A percentile compares a stretch with the other conserved stretches of the same genome.
phyloP scores from a whole-genome alignment of 768 basidiomycete genomes.

The Infundibulicybe gibba region DNA sequence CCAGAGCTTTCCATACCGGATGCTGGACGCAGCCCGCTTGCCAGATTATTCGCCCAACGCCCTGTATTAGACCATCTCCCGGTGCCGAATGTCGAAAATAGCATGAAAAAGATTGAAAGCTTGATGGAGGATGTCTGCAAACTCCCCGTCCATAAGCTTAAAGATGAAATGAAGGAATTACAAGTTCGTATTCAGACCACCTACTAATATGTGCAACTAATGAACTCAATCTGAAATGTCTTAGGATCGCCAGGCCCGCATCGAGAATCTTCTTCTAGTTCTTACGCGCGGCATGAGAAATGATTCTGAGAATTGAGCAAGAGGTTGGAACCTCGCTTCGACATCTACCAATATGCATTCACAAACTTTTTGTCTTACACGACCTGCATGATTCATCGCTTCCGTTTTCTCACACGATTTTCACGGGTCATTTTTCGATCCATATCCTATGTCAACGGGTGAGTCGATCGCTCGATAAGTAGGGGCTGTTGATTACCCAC shows the following conservation, averaged over 20 bases:
- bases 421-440: too few species aligned
- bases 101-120: constrained; percentile 52
- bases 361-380: too few species aligned
- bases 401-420: too few species aligned
- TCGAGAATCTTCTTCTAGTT: constrained; percentile 67
- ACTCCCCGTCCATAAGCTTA: constrained; percentile 62
- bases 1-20: constrained; percentile 17
- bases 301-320: constrained; percentile 18
- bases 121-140: constrained; percentile 61
- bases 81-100: constrained; percentile 35
- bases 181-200: constrained; percentile 43
- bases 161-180: constrained; percentile 80
- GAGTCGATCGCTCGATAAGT: too few species aligned
- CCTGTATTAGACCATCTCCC: constrained; percentile 9
- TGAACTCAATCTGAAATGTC: constrained; percentile 1
- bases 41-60: constrained; percentile 38
- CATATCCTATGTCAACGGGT: too few species aligned
- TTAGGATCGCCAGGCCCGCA: constrained; percentile 73
- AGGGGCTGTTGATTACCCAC: too few species aligned
- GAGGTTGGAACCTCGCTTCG: too few species aligned
- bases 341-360: too few species aligned
- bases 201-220: not conserved
- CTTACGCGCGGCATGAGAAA: constrained; percentile 67
- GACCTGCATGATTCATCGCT: too few species aligned
- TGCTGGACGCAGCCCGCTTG: constrained; percentile 42